These are phyloP conservation scores for Kappamyces sp. DNA, from an alignment of 192 early-diverging fungal species.

Conservation along the genomic window DNA sequence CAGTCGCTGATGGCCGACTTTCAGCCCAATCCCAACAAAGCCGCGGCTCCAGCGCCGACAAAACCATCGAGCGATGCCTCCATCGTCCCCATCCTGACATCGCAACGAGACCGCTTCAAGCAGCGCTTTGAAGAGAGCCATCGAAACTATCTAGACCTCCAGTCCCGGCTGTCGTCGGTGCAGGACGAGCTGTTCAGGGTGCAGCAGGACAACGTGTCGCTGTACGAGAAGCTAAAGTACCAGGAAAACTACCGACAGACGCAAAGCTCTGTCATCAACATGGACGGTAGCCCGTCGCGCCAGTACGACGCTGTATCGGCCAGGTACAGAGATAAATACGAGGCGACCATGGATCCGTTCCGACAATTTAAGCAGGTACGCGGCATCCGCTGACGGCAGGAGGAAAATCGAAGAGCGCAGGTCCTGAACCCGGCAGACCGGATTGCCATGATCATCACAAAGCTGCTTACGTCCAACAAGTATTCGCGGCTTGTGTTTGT, in stretches of 20 bases:
- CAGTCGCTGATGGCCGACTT: slow-evolving; percentile 24
- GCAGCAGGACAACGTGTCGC: slow-evolving; percentile 78
- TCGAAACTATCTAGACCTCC: slow-evolving; percentile 32
- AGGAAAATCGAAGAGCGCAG: slow-evolving; percentile 62
- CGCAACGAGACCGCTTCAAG: slow-evolving; percentile 84
- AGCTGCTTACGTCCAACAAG: slow-evolving; percentile 59
- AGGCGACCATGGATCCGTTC: slow-evolving; percentile 86
- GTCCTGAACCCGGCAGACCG: slow-evolving; percentile 74
- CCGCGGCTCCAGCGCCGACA: slow-evolving; percentile 2
- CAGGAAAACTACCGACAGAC: slow-evolving; percentile 60
- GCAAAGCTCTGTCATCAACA: slow-evolving; percentile 11
- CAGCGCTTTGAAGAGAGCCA: slow-evolving; percentile 83
- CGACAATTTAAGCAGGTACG: slow-evolving; percentile 66
- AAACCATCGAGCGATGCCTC: slow-evolving; percentile 18
- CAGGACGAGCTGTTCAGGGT: slow-evolving; percentile 57
- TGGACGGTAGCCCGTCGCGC: not conserved
- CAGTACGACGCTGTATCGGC: slow-evolving; percentile 36
- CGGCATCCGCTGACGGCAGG: slow-evolving; percentile 28
- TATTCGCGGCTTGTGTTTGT: slow-evolving; percentile 63
- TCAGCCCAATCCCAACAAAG: slow-evolving; percentile 7
- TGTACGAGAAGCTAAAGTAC: slow-evolving; percentile 88
- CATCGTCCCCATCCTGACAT: slow-evolving; percentile 79
- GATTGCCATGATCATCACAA: slow-evolving; percentile 55
- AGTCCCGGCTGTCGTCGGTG: slow-evolving; percentile 48
- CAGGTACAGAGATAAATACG: slow-evolving; percentile 76